These are phyloP conservation scores for Graphium sp. DNA, from an alignment of 2,329 filamentous ascomycete genomes.

Conservation along the genomic window DNA sequence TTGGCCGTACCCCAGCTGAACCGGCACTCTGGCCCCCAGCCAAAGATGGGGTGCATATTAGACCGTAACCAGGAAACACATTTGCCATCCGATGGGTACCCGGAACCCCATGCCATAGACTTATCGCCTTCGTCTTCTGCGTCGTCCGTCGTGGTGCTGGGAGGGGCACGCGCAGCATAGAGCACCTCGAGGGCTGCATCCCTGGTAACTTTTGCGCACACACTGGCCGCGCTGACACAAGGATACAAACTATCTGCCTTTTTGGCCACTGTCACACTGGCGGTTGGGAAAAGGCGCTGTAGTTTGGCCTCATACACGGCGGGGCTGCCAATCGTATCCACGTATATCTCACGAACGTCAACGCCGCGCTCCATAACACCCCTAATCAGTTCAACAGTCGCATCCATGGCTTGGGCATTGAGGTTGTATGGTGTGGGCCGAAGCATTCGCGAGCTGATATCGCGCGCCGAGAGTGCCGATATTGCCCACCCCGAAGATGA, in stretches of 20 bases:
- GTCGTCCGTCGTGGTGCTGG: slow-evolving; percentile 13
- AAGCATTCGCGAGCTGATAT: slow-evolving; percentile 69
- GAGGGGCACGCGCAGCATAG: slow-evolving; percentile 26
- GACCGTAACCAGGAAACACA: slow-evolving; percentile 67
- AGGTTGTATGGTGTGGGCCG: slow-evolving; percentile 62
- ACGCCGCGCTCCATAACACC: slow-evolving; percentile 63
- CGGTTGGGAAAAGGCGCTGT: slow-evolving; percentile 66
- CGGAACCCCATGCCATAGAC: slow-evolving; percentile 60
- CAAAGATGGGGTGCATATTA: slow-evolving; percentile 87
- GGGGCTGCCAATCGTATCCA: slow-evolving; percentile 84
- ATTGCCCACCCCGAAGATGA: slow-evolving; percentile 66
- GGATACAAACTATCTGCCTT: slow-evolving; percentile 91
- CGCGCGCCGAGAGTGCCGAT: slow-evolving; percentile 62
- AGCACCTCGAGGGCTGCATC: slow-evolving; percentile 77
- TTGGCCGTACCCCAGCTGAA: slow-evolving; percentile 96
- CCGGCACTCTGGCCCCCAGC: slow-evolving; percentile 83
- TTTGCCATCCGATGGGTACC: slow-evolving; percentile 76
- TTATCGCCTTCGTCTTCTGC: slow-evolving; percentile 18
- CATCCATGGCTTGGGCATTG: slow-evolving; percentile 90
- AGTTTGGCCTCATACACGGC: slow-evolving; percentile 71
- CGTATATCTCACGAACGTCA: slow-evolving; percentile 77
- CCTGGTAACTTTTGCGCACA: slow-evolving; percentile 90
- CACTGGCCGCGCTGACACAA: slow-evolving; percentile 81
- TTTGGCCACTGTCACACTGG: slow-evolving; percentile 61
- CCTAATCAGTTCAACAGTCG: slow-evolving; percentile 68